These are phyloP conservation scores for Quercus mongolica DNA, from an alignment of 306 rosid species.

Conservation along the genomic window DNA sequence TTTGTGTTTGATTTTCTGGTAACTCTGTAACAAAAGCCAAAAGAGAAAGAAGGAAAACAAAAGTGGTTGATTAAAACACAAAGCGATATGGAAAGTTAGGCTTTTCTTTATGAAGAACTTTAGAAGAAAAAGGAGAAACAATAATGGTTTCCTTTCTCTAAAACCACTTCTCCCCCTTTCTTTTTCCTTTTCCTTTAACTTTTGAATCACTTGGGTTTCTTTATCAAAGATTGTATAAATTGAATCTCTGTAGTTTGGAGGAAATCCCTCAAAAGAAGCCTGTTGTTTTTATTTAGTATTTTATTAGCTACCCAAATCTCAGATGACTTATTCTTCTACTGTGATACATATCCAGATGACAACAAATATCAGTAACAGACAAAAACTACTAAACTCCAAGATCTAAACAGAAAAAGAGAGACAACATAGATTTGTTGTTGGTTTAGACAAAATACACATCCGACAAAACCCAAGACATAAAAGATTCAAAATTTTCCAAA, in stretches of 20 bases:
- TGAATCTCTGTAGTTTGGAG: slow-evolving; percentile 24
- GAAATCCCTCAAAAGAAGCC: slow-evolving; percentile 20
- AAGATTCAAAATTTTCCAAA: slow-evolving; percentile 12
- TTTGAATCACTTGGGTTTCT: slow-evolving; percentile 41
- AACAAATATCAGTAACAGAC: slow-evolving; percentile 59
- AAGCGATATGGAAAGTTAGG: slow-evolving; percentile 24
- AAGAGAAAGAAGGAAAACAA: slow-evolving; percentile 9
- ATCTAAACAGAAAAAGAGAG: slow-evolving; percentile 5
- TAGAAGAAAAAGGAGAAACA: slow-evolving; percentile 36
- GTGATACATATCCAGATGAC: slow-evolving; percentile 23
- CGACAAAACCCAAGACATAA: slow-evolving; percentile 36
- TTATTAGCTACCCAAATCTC: slow-evolving; percentile 30
- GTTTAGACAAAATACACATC: slow-evolving; percentile 31
- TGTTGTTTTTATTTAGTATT: slow-evolving; percentile 24
- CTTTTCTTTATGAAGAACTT: slow-evolving; percentile 36
- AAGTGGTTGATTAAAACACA: slow-evolving; percentile 28
- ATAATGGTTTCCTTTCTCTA: slow-evolving; percentile 43
- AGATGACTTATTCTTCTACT: slow-evolving; percentile 29
- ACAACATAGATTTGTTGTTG: slow-evolving; percentile 5
- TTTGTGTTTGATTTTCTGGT: slow-evolving; percentile 38
- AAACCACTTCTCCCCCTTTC: slow-evolving; percentile 27
- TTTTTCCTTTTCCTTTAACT: slow-evolving; percentile 40
- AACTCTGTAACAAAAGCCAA: slow-evolving; percentile 29
- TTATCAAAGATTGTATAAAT: slow-evolving; percentile 31
- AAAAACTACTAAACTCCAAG: slow-evolving; percentile 69